These are phyloP conservation scores for Aphanoascus verrucosus DNA, from an alignment of 2,329 filamentous ascomycete genomes.

Conservation along the genomic window DNA sequence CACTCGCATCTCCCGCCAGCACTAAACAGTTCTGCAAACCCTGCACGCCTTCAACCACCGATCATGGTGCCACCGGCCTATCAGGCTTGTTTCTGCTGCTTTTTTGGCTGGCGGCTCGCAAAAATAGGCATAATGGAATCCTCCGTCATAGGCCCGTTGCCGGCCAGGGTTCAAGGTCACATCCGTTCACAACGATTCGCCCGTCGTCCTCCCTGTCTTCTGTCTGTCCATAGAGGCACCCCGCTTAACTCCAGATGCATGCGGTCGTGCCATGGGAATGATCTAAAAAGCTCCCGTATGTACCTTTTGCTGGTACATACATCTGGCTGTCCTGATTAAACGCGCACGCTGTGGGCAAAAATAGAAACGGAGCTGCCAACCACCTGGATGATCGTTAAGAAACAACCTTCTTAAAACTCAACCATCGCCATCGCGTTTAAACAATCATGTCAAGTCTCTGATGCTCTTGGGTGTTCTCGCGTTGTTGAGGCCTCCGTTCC, in stretches of 20 bases:
- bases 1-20: slow-evolving; percentile 10
- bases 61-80: background rate
- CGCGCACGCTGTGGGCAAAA: slow-evolving; percentile 16
- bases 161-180: slow-evolving; percentile 5
- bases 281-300: background rate
- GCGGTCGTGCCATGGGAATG: background rate
- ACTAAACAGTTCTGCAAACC: background rate
- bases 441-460: slow-evolving; percentile 13
- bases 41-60: background rate
- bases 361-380: slow-evolving; percentile 18
- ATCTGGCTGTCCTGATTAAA: slow-evolving; percentile 1
- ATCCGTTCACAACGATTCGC: slow-evolving; percentile 11
- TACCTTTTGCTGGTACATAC: slow-evolving; percentile 7
- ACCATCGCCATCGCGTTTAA: slow-evolving; percentile 13
- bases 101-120: slow-evolving; percentile 10
- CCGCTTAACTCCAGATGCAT: slow-evolving; percentile 2
- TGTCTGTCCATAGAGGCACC: background rate
- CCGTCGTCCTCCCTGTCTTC: slow-evolving; percentile 2
- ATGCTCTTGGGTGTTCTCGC: slow-evolving; percentile 5
- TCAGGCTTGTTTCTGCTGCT: background rate
- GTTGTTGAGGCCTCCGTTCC: slow-evolving; percentile 4
- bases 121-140: slow-evolving; percentile 12
- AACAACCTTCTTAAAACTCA: slow-evolving; percentile 14
- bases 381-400: slow-evolving; percentile 8
- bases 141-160: slow-evolving; percentile 10